Base-by-base conservation (phyloP, 2,329 filamentous ascomycete species). In the Talaromyces sp. region DNA sequence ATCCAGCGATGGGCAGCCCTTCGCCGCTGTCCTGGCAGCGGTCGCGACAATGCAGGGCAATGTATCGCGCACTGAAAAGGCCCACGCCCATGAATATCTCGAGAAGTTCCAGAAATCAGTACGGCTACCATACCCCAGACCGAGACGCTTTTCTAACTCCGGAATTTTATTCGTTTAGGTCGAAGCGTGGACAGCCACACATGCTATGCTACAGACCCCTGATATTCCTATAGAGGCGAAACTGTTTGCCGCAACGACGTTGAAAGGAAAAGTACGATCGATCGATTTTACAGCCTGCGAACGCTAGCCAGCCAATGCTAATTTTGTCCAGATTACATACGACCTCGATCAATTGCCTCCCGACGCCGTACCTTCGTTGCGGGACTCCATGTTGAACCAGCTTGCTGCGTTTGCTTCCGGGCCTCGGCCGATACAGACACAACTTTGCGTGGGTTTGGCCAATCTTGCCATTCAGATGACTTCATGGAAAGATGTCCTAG, bases 41-140 rank as follows among this genome's bases (percentile, higher is more conserved):
- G 87, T 97, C 76, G 84, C 87, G 71, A 94, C 92, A 63, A 96
- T 99, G 92, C 87, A 85, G 70, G 82, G 91, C 72, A 89, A 88
- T 76, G 88, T 86, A 65, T 86, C 93, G 70, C 84, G 88, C 69
- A 83, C 88, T 64, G 85, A 89, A 70, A 97, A 97, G 80, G 87
- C 88, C 73, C 88, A 91, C 74, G 92, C 91, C 60, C 92, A 97
- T 71, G 86, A 93, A 72, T 99, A 88, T 73, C 81, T 99, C 61
- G 89, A 96, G 77, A 87, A 85, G 67, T 99, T 97, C 77, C 94
- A 99, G 83, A 99, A 99, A 84, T 97, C 94, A 74, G 93, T 96
- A 76, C 66, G 88, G 83, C 60, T 52, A 59, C 58, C 59, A 53
- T 56, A 48, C 17, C 53, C 21, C 31, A 28, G 4, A 52, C n/a